phyloP scores from a whole-genome alignment of 495 filamentous ascomycete genomes.

The Arthonia radiata region DNA sequence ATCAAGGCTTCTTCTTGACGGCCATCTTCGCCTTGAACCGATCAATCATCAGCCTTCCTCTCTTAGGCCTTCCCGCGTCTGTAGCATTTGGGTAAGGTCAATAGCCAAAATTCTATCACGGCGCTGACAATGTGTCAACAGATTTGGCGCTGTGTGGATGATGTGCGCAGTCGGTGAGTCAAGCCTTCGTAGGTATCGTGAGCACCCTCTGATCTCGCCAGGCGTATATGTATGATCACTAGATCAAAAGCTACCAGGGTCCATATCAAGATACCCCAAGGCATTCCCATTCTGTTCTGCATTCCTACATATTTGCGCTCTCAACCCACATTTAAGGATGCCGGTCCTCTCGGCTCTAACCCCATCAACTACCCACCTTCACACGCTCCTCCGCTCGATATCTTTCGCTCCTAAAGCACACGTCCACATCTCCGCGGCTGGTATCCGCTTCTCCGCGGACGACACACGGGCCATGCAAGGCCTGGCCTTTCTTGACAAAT shows the following conservation, averaged over 20 bases:
- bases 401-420: slow-evolving; percentile 58
- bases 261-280: no score
- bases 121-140: slow-evolving; percentile 14
- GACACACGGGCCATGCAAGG: slow-evolving; percentile 71
- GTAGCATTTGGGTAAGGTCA: slow-evolving; percentile 60
- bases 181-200: no score
- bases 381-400: slow-evolving; percentile 72
- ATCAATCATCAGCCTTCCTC: slow-evolving; percentile 46
- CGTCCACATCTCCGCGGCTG: slow-evolving; percentile 58
- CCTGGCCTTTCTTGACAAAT: slow-evolving; percentile 59
- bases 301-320: no score
- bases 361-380: slow-evolving; percentile 74
- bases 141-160: slow-evolving; percentile 89
- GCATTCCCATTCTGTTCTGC: no score
- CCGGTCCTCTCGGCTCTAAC: no score
- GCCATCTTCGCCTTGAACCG: slow-evolving; percentile 69
- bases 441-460: slow-evolving; percentile 67
- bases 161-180: slow-evolving; percentile 95
- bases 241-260: no score
- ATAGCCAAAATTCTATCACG: slow-evolving; percentile 3
- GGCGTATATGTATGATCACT: no score
- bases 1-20: slow-evolving; percentile 30
- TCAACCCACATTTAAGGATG: no score
- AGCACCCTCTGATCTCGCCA: no score
- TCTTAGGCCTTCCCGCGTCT: slow-evolving; percentile 73